Percentiles rank a stretch among this genome's conserved stretches.
phyloP scores from a whole-genome alignment of 805 yeast species.

The Monosporozyma unispora region DNA sequence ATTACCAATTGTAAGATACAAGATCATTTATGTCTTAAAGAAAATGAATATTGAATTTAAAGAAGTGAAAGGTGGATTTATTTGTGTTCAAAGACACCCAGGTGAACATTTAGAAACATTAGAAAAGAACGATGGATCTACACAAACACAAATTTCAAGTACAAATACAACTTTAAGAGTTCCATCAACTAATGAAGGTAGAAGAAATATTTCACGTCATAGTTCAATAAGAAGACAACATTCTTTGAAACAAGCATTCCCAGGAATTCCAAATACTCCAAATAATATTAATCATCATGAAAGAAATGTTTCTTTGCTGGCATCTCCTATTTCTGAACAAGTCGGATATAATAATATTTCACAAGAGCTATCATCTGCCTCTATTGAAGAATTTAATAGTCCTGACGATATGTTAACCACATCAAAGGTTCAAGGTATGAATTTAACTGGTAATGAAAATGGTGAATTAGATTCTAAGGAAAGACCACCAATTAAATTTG shows the following conservation, averaged over 20 bases:
- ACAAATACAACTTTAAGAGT: background rate
- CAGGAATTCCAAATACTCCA: conserved; percentile 48
- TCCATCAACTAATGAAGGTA: conserved; percentile 3
- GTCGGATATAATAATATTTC: conserved; percentile 6
- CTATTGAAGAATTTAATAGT: conserved; percentile 28
- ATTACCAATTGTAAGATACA: conserved; percentile 76
- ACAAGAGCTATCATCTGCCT: conserved; percentile 29
- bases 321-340: conserved; percentile 21
- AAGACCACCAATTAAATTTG: conserved; percentile 60
- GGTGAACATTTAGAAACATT: background rate
- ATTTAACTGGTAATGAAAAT: conserved; percentile 40
- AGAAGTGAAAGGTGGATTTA: conserved; percentile 90
- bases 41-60: conserved; percentile 71
- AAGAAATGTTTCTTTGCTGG: conserved; percentile 20
- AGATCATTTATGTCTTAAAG: conserved; percentile 66
- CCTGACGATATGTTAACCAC: conserved; percentile 35
- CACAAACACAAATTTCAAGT: conserved; percentile 4
- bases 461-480: conserved; percentile 11
- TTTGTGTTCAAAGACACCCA: conserved; percentile 59
- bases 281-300: conserved; percentile 33
- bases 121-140: conserved; percentile 27
- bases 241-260: conserved; percentile 25
- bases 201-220: conserved; percentile 16
- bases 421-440: conserved; percentile 54
- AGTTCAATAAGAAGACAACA: conserved; percentile 34